phyloP scores from a whole-genome alignment of 352 stramenopile species.

The Phytophthora litchii region DNA sequence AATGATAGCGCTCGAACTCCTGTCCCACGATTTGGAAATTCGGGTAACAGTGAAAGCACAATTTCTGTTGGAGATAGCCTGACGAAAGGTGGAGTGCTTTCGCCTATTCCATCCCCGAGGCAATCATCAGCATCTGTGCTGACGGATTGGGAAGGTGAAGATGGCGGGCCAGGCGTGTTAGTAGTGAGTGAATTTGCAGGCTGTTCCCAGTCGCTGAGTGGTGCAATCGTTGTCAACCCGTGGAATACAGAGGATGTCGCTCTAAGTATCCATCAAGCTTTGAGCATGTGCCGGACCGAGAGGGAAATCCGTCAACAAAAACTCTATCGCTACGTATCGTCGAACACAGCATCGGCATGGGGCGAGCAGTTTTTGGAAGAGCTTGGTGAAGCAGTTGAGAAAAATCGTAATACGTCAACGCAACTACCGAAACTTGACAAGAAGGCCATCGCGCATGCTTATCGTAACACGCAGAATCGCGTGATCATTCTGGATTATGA shows the following conservation, averaged over 20 bases:
- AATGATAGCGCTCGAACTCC: background rate
- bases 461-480: constrained; percentile 72
- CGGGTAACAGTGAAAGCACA: background rate
- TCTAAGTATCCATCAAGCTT: constrained; percentile 78
- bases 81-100: constrained; percentile 24
- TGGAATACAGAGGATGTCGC: constrained; percentile 89
- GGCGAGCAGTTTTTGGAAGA: constrained; percentile 83
- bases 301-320: constrained; percentile 90
- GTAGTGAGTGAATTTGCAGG: constrained; percentile 91
- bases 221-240: constrained; percentile 88
- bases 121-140: constrained; percentile 49
- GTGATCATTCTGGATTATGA: constrained; percentile 92
- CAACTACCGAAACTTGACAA: constrained; percentile 69
- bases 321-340: constrained; percentile 88
- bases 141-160: constrained; percentile 80
- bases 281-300: constrained; percentile 85
- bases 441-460: constrained; percentile 64
- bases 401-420: constrained; percentile 56
- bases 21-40: constrained; percentile 1
- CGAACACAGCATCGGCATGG: constrained; percentile 86
- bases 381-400: constrained; percentile 60
- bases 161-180: constrained; percentile 83
- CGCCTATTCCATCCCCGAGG: constrained; percentile 25
- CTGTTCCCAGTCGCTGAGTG: constrained; percentile 85
- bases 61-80: constrained; percentile 1